Evolutionary conservation across 2,329 filamentous ascomycete species (phyloP).

Genomic region (Fusarium devonianum): DNA sequence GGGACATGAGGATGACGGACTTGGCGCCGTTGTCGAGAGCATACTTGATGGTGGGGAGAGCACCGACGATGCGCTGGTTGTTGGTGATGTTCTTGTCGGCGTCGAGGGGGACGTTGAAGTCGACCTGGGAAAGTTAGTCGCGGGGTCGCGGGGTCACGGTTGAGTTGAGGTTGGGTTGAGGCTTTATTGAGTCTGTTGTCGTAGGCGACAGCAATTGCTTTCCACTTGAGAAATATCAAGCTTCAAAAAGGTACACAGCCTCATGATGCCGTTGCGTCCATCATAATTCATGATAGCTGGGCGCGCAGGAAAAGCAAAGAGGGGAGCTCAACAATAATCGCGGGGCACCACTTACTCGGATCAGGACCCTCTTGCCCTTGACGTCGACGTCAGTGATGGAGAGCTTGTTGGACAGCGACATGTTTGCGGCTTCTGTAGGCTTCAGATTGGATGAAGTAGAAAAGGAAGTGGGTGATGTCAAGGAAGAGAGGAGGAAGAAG

Average conservation of each 20-base stretch:
- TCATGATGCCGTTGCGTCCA: conserved; percentile 1
- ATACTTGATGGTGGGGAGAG: conserved; percentile 93
- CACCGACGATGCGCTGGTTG: conserved; percentile 96
- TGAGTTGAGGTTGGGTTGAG: conserved; percentile 2
- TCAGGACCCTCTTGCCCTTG: conserved; percentile 97
- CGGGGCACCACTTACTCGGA: conserved; percentile 73
- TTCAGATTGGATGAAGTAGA: conserved; percentile 20
- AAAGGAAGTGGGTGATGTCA: conserved; percentile 34
- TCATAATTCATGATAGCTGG: conserved; percentile 14
- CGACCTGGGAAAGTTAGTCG: conserved; percentile 69
- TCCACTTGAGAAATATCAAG: background rate
- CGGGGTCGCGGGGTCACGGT: too few species aligned
- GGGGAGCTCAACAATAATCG: conserved; percentile 34
- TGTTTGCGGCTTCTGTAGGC: conserved; percentile 53
- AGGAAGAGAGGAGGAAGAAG: conserved; percentile 30
- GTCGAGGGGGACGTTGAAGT: conserved; percentile 99
- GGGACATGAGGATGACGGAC: conserved; percentile 96
- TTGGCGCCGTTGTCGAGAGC: conserved; percentile 90
- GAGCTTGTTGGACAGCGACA: conserved; percentile 99
- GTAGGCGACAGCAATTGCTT: background rate
- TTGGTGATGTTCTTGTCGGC: conserved; percentile 94
- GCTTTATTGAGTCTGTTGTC: background rate
- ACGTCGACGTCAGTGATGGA: conserved; percentile 95
- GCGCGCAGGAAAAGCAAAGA: background rate
- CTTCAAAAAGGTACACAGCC: background rate